Evolutionary conservation across 106 monocot species (phyloP).

Genomic region (Acorus calamus): DNA sequence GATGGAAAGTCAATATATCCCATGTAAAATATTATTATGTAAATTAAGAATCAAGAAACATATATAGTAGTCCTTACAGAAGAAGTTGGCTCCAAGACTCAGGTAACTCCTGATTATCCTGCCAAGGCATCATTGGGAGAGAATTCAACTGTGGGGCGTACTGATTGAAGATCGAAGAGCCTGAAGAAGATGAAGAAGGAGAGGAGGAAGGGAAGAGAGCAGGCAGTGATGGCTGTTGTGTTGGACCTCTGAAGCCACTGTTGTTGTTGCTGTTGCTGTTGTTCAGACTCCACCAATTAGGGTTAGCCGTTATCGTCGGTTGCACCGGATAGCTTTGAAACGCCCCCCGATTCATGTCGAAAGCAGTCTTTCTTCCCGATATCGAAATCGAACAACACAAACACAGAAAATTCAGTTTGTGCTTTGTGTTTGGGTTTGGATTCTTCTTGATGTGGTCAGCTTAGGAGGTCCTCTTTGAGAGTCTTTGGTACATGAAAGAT

Average conservation of each 20-base stretch:
- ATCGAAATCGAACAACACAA: constrained; percentile 6
- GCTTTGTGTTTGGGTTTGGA: neutral
- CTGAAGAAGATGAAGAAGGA: constrained; percentile 13
- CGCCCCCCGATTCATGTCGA: constrained; percentile 46
- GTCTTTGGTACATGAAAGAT: neutral
- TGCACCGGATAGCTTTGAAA: constrained; percentile 41
- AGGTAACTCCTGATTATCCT: constrained; percentile 39
- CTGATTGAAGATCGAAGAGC: constrained; percentile 12
- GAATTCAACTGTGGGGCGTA: constrained; percentile 16
- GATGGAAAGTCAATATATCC: too few relatives aligned
- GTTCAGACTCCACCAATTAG: constrained; percentile 35
- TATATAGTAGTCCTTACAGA: constrained; percentile 30
- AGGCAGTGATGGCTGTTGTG: constrained; percentile 8
- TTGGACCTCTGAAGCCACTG: constrained; percentile 15
- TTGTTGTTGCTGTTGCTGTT: neutral
- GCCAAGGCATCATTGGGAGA: constrained; percentile 21
- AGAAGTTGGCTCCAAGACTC: constrained; percentile 76
- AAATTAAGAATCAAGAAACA: neutral
- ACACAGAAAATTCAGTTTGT: constrained; percentile 3
- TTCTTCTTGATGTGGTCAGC: too few relatives aligned
- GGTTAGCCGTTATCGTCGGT: constrained; percentile 39
- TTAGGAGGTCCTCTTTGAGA: neutral
- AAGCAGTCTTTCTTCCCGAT: neutral
- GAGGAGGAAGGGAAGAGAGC: constrained; percentile 19
- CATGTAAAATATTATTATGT: too few relatives aligned